Percentiles rank a stretch among this genome's conserved stretches.
phyloP scores from a whole-genome alignment of 306 rosid species.

The Acacia melanoxylon region DNA sequence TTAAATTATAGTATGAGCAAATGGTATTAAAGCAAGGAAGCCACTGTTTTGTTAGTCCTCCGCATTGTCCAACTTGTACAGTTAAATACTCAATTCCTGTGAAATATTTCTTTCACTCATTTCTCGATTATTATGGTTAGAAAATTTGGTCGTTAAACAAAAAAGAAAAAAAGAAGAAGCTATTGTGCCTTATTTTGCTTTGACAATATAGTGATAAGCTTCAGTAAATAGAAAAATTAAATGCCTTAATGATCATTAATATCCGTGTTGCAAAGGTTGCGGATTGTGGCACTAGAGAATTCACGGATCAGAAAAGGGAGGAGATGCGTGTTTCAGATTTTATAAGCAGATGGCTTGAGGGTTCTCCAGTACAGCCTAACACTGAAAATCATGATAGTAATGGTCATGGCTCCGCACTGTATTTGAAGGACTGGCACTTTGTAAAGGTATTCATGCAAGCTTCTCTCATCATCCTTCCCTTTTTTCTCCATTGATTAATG shows the following conservation, averaged over 20 bases:
- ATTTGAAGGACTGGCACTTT: slow-evolving; percentile 99
- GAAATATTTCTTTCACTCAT: background rate
- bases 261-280: slow-evolving; percentile 60
- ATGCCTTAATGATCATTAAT: background rate
- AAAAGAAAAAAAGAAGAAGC: background rate
- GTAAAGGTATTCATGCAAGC: slow-evolving; percentile 58
- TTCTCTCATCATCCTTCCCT: background rate
- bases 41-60: background rate
- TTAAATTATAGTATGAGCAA: background rate
- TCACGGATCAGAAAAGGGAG: slow-evolving; percentile 84
- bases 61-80: background rate
- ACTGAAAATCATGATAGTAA: slow-evolving; percentile 26
- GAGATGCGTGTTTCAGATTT: slow-evolving; percentile 77
- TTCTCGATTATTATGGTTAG: background rate
- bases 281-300: slow-evolving; percentile 75
- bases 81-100: background rate
- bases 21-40: background rate
- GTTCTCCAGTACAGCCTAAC: slow-evolving; percentile 33
- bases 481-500: slow-evolving; percentile 4
- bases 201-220: background rate
- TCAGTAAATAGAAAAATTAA: background rate
- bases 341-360: slow-evolving; percentile 49
- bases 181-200: background rate
- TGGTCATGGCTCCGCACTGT: slow-evolving; percentile 45
- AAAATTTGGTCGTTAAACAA: background rate